Conservation (phyloP, 176 grass and related monocot species). For the Oryza nivara region DNA sequence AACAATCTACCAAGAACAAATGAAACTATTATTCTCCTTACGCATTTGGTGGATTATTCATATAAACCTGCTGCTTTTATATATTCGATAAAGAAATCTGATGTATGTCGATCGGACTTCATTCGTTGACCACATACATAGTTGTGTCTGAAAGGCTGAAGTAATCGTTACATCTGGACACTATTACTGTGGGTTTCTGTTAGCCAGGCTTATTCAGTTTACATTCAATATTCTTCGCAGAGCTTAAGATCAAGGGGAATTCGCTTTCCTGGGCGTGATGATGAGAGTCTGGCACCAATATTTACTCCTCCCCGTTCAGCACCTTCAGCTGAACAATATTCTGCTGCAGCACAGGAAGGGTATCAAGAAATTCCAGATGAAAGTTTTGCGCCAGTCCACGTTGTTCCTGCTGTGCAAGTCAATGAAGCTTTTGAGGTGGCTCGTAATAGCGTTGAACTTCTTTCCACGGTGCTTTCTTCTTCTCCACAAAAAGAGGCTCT, state of each 20-base stretch:
- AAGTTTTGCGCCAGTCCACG: constrained; percentile 38
- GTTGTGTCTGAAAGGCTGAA: not conserved
- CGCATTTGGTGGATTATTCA: constrained; percentile 3
- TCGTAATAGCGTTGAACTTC: constrained; percentile 86
- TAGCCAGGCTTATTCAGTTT: not conserved
- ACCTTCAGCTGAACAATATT: constrained; percentile 58
- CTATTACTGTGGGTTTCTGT: not conserved
- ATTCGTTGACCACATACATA: not conserved
- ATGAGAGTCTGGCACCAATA: constrained; percentile 89
- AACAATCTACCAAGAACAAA: not conserved
- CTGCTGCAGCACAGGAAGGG: constrained; percentile 47
- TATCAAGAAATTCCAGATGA: constrained; percentile 69
- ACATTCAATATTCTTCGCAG: constrained; percentile 48
- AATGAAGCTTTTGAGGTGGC: constrained; percentile 79
- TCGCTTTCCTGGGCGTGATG: constrained; percentile 75
- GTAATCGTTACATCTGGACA: not conserved
- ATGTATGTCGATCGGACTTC: not conserved
- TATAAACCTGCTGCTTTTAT: constrained; percentile 12
- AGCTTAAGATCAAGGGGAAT: constrained; percentile 93
- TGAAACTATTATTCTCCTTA: not conserved
- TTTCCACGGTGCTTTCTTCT: constrained; percentile 87
- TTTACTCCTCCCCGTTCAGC: constrained; percentile 72
- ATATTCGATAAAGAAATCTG: not conserved
- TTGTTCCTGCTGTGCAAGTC: constrained; percentile 65
- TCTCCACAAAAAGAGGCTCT: constrained; percentile 77